Percentiles rank a stretch among this genome's conserved stretches.
Conservation (phyloP, 2,329 filamentous ascomycete species). For the Helminthosporium solani region DNA sequence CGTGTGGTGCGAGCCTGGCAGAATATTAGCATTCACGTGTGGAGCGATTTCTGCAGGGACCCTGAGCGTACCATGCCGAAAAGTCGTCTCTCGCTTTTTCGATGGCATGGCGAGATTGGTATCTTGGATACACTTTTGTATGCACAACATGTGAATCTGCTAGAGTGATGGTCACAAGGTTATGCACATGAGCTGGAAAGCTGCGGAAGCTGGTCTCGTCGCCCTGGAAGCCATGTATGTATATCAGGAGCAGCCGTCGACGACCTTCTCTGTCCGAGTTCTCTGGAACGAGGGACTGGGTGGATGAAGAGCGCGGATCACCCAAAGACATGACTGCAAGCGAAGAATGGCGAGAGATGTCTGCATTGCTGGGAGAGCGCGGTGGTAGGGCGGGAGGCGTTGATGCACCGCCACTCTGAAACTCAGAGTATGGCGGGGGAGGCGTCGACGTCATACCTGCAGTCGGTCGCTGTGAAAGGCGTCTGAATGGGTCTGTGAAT, state of each 20-base stretch:
- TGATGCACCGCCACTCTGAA: neutral
- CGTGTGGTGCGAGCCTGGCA: slow-evolving; percentile 70
- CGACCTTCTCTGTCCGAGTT: slow-evolving; percentile 35
- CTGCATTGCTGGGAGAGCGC: slow-evolving; percentile 18
- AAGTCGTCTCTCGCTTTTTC: slow-evolving; percentile 78
- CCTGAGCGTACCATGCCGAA: slow-evolving; percentile 64
- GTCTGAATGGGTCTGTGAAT: neutral
- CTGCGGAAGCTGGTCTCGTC: slow-evolving; percentile 83
- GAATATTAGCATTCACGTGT: slow-evolving; percentile 7
- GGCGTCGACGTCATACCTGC: slow-evolving; percentile 14
- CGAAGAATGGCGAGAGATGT: slow-evolving; percentile 23
- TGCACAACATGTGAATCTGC: slow-evolving; percentile 76
- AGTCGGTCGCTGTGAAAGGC: neutral
- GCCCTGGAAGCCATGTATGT: slow-evolving; percentile 89
- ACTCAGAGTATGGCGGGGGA: slow-evolving; percentile 5
- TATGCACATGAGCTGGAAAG: slow-evolving; percentile 85
- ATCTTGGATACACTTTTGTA: slow-evolving; percentile 81
- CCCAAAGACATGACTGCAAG: slow-evolving; percentile 30
- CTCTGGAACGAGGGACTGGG: slow-evolving; percentile 48
- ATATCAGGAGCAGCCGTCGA: slow-evolving; percentile 70
- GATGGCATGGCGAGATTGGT: slow-evolving; percentile 72
- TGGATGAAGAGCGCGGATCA: slow-evolving; percentile 49
- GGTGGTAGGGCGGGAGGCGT: slow-evolving; percentile 37
- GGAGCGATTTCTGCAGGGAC: neutral
- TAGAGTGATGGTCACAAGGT: slow-evolving; percentile 66